Conservation (phyloP, 495 filamentous ascomycete species). For the Paragyromitra xinjiangensis region DNA sequence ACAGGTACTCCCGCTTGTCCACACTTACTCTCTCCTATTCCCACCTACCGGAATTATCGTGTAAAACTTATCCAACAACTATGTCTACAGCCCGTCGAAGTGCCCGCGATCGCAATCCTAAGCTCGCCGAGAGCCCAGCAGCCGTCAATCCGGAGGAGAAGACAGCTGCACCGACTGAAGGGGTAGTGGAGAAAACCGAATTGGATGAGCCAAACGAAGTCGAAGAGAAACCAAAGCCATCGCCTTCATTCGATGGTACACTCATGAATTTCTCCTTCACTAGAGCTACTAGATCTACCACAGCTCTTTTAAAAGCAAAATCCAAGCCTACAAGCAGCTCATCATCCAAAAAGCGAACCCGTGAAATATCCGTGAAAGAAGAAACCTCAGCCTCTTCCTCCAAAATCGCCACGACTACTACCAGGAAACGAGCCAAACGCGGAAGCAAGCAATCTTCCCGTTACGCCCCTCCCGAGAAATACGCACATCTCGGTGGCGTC, state of each 20-base stretch:
- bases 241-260: background rate
- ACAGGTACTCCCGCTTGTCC: background rate
- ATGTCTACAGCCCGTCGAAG: constrained; percentile 1
- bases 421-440: constrained; percentile 2
- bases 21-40: background rate
- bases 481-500: constrained; percentile 74
- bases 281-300: constrained; percentile 13
- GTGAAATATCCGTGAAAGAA: constrained; percentile 6
- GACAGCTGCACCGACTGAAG: background rate
- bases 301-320: background rate
- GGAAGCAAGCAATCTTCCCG: constrained; percentile 53
- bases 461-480: constrained; percentile 73
- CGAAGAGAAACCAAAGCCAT: constrained; percentile 7
- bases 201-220: constrained; percentile 20
- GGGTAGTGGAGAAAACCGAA: constrained; percentile 2
- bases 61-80: background rate
- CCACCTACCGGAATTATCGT: background rate
- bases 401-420: background rate
- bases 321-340: background rate
- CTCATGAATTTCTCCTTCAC: background rate
- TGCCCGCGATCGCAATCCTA: background rate
- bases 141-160: background rate
- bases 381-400: constrained; percentile 1
- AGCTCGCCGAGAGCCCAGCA: background rate
- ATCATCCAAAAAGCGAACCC: constrained; percentile 13